phyloP scores from a whole-genome alignment of 805 yeast species.

The Cyberlindnera maclurae region DNA sequence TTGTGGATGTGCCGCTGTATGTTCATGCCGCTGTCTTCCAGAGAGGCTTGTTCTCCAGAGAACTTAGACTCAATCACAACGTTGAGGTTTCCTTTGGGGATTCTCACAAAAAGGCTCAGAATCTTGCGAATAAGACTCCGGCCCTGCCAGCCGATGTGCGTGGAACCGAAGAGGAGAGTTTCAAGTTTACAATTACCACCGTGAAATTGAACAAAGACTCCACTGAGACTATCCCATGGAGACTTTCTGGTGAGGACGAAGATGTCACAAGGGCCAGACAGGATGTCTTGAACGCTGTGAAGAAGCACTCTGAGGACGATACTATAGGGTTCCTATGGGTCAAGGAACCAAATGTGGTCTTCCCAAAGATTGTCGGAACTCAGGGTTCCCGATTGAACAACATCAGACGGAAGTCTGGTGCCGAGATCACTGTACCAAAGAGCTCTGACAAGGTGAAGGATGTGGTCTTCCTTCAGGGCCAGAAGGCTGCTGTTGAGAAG shows the following conservation, averaged over 20 bases:
- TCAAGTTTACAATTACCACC: conserved; percentile 42
- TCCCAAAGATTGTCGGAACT: conserved; percentile 68
- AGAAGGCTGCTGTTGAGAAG: conserved; percentile 43
- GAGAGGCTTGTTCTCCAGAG: conserved; percentile 55
- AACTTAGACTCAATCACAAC: conserved; percentile 42
- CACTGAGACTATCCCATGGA: conserved; percentile 52
- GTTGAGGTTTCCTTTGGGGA: conserved; percentile 58
- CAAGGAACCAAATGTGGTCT: conserved; percentile 35
- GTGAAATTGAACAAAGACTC: conserved; percentile 20
- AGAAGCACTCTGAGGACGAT: conserved; percentile 37
- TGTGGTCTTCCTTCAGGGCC: conserved; percentile 55
- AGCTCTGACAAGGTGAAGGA: conserved; percentile 42
- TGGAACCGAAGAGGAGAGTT: conserved; percentile 31
- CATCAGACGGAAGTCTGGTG: conserved; percentile 51
- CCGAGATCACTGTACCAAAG: conserved; percentile 60
- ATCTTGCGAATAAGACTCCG: conserved; percentile 37
- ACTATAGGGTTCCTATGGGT: conserved; percentile 58
- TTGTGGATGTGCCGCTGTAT: conserved; percentile 49
- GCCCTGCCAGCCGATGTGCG: conserved; percentile 41
- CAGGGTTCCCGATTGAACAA: conserved; percentile 61
- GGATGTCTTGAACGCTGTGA: conserved; percentile 43
- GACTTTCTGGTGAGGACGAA: conserved; percentile 48
- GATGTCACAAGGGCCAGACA: conserved; percentile 46
- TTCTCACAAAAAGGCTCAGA: conserved; percentile 40
- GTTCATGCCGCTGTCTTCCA: conserved; percentile 58